A percentile compares a stretch with the other conserved stretches of the same genome.
These are phyloP conservation scores for Dryas alaskensis DNA, from an alignment of 306 rosid genomes.

Conservation along the genomic window DNA sequence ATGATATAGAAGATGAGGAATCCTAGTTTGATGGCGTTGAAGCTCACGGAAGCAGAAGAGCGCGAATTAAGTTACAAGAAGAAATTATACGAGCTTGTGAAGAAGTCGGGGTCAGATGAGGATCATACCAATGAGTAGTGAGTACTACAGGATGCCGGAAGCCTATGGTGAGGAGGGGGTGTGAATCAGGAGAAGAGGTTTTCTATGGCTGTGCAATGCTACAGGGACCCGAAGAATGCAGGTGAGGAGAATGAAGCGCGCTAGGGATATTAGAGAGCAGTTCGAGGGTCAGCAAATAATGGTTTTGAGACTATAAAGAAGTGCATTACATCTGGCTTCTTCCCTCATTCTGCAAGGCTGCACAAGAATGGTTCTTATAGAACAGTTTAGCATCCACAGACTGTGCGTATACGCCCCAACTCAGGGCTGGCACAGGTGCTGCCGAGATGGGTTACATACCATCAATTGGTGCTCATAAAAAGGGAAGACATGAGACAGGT, in stretches of 20 bases:
- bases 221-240: constrained; percentile 32
- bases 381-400: constrained; percentile 65
- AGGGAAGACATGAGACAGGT: constrained; percentile 89
- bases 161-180: too few species aligned
- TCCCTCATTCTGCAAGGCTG: constrained; percentile 69
- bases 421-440: constrained; percentile 67
- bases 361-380: constrained; percentile 72
- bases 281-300: constrained; percentile 64
- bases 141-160: too few species aligned
- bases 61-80: too few species aligned
- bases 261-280: constrained; percentile 85
- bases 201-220: too few species aligned
- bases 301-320: constrained; percentile 72
- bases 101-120: too few species aligned
- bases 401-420: constrained; percentile 86
- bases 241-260: constrained; percentile 96
- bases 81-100: too few species aligned
- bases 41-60: too few species aligned
- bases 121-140: too few species aligned
- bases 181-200: too few species aligned
- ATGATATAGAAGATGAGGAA: too few species aligned
- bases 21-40: too few species aligned
- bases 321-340: constrained; percentile 80
- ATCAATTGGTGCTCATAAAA: constrained; percentile 83
- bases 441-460: constrained; percentile 82